A percentile compares a stretch with the other conserved stretches of the same genome.
Evolutionary conservation across 441 rosid species (phyloP).

Genomic region (Manihot esculenta): DNA sequence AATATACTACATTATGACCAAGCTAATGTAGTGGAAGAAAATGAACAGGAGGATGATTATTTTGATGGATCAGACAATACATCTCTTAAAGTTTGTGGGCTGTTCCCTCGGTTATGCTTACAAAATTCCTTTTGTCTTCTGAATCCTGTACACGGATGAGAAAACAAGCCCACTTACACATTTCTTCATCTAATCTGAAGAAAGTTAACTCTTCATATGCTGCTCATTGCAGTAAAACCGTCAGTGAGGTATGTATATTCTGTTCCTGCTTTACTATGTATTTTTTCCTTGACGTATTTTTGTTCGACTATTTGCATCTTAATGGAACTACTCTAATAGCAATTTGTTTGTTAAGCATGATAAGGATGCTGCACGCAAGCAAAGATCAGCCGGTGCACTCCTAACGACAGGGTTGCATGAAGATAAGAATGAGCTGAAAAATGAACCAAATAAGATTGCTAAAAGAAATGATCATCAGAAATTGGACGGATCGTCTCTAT

Average conservation of each 20-base stretch:
- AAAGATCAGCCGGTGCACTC: conserved; percentile 13
- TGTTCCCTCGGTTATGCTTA: conserved; percentile 55
- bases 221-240: conserved; percentile 24
- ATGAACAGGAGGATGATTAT: conserved; percentile 46
- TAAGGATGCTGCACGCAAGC: conserved; percentile 20
- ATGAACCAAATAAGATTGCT: conserved; percentile 20
- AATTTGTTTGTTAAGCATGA: conserved; percentile 25
- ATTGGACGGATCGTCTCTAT: conserved; percentile 33
- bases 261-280: neutral
- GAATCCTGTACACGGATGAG: conserved; percentile 60
- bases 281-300: neutral
- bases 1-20: conserved; percentile 27
- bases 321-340: neutral
- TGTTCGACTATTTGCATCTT: neutral
- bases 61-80: conserved; percentile 23
- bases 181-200: conserved; percentile 39
- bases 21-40: conserved; percentile 33
- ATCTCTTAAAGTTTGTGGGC: conserved; percentile 51
- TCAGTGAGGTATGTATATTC: conserved; percentile 41
- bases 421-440: conserved; percentile 30
- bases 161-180: conserved; percentile 35
- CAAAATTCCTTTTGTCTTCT: conserved; percentile 54
- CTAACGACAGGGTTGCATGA: conserved; percentile 21
- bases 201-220: conserved; percentile 40
- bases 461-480: conserved; percentile 15